phyloP scores from a whole-genome alignment of 2,329 filamentous ascomycete species.

The Xylaria sp. region DNA sequence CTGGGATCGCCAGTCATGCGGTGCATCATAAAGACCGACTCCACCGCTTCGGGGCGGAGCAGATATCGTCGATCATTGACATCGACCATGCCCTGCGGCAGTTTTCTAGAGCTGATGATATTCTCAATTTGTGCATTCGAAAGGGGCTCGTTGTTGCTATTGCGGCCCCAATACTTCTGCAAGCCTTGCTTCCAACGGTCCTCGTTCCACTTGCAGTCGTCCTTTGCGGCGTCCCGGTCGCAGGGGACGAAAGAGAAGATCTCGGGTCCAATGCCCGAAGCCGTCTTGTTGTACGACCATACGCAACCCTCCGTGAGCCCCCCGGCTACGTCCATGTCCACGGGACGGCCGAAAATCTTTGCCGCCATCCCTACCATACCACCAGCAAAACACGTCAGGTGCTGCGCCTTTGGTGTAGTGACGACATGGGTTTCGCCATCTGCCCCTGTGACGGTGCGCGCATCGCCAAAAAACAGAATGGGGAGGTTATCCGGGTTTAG shows the following conservation, averaged over 20 bases:
- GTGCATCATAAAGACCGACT: slow-evolving; percentile 79
- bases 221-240: slow-evolving; percentile 30
- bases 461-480: slow-evolving; percentile 54
- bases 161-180: slow-evolving; percentile 33
- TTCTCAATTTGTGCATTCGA: slow-evolving; percentile 37
- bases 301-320: slow-evolving; percentile 66
- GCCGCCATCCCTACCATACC: slow-evolving; percentile 68
- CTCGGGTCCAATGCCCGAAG: slow-evolving; percentile 65
- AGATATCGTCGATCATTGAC: slow-evolving; percentile 64
- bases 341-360: slow-evolving; percentile 58
- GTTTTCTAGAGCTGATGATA: slow-evolving; percentile 44
- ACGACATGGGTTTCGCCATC: slow-evolving; percentile 28
- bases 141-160: slow-evolving; percentile 22
- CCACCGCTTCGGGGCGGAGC: slow-evolving; percentile 76
- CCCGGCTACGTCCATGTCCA: slow-evolving; percentile 59
- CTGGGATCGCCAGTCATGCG: slow-evolving; percentile 68
- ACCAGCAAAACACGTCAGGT: slow-evolving; percentile 65
- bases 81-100: slow-evolving; percentile 59
- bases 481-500: slow-evolving; percentile 46
- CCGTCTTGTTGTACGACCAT: slow-evolving; percentile 62
- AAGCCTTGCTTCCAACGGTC: slow-evolving; percentile 31
- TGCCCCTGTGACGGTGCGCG: slow-evolving; percentile 34
- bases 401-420: slow-evolving; percentile 47
- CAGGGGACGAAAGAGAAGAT: slow-evolving; percentile 53
- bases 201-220: slow-evolving; percentile 38